Percentiles rank a stretch among this genome's conserved stretches.
phyloP scores from a whole-genome alignment of 768 basidiomycete genomes.

The Sporobolomyces phaffii region DNA sequence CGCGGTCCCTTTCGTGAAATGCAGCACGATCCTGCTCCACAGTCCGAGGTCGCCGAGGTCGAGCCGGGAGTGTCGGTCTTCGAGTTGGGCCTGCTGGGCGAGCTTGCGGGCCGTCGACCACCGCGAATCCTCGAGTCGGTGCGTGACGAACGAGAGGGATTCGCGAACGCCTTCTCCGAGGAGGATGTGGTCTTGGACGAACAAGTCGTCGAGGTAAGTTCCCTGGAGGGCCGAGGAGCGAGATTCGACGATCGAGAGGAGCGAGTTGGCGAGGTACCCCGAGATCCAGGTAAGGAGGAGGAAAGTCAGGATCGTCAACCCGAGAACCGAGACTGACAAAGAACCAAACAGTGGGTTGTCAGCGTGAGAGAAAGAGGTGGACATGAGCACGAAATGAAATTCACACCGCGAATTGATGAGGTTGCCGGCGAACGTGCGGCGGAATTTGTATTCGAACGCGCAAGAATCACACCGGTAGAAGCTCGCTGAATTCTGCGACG shows the following conservation, averaged over 20 bases:
- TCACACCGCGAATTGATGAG: slow-evolving; percentile 10
- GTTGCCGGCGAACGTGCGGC: not conserved
- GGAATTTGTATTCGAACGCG: slow-evolving; percentile 14
- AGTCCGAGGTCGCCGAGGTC: not conserved
- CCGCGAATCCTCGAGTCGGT: slow-evolving; percentile 7
- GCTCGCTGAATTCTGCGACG: not conserved
- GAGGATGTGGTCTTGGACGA: slow-evolving; percentile 30
- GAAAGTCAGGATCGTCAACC: slow-evolving; percentile 9
- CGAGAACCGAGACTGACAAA: slow-evolving; percentile 23
- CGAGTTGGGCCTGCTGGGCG: not conserved
- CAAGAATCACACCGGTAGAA: slow-evolving; percentile 23
- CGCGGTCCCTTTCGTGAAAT: slow-evolving; percentile 15
- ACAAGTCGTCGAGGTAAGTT: slow-evolving; percentile 7
- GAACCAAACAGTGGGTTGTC: no score
- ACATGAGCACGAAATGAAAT: not conserved
- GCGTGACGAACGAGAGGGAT: slow-evolving; percentile 25
- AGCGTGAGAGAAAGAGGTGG: no score
- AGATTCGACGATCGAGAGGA: slow-evolving; percentile 22
- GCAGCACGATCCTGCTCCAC: not conserved
- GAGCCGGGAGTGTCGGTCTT: not conserved
- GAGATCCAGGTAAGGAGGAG: slow-evolving; percentile 11
- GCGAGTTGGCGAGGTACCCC: slow-evolving; percentile 32
- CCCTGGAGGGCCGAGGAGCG: not conserved
- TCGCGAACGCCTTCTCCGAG: slow-evolving; percentile 34
- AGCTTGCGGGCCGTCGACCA: slow-evolving; percentile 4